Evolutionary conservation across 1,284 basidiomycete genomes (phyloP), one percentile per base, ranked within the genome.

Genomic region (Lignosus rhinocerotis): DNA sequence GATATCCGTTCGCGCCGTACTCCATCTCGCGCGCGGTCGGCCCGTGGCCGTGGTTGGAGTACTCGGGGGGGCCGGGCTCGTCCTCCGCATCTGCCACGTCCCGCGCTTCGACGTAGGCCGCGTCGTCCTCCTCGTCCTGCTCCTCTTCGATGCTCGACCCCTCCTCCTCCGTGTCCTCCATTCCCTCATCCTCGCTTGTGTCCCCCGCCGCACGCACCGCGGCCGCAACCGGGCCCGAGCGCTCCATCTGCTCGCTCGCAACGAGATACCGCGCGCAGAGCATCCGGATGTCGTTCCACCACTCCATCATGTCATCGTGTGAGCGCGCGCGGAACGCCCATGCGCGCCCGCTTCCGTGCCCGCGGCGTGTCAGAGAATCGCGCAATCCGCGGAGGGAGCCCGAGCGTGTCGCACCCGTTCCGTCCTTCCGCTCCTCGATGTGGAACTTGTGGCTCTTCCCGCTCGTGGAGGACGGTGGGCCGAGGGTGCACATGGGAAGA

Each of bases 241-340:
- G 81, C 78, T 98, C 94, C 80, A 98, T 93, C 72, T 89, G 85
- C 79, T 98, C 96, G 63, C 90, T 93, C 51, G 95, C 94, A 55
- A 98, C 94, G 56, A 99, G 84, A 76, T 98, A 99, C 65, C 96
- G 81, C 59, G 96, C 95, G 71, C 93, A 96, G 58, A 99, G 82
- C 94, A 98, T 97, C 68, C 95, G 82, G 55, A 97, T 82, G 74
- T 98, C 97, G 75, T 98, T 98, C 96, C 97, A 99, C 92, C 97
- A 98, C 77, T 98, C 96, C 94, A 98, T 96, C 93, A 98, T 94
- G 71, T 98, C 96, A 66, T 98, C 96, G 70, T 93, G 87, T 65
- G 86, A 90, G 63, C 96, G 81, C 45, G 92, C 86, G 52, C 95
- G 86, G 84, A 99, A 98, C 47, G 88, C 94, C 87, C 93, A 98